Evolutionary conservation across 768 basidiomycete species (phyloP), one percentile per base, ranked within the genome.

Genomic region (Pleurotus platypus): DNA sequence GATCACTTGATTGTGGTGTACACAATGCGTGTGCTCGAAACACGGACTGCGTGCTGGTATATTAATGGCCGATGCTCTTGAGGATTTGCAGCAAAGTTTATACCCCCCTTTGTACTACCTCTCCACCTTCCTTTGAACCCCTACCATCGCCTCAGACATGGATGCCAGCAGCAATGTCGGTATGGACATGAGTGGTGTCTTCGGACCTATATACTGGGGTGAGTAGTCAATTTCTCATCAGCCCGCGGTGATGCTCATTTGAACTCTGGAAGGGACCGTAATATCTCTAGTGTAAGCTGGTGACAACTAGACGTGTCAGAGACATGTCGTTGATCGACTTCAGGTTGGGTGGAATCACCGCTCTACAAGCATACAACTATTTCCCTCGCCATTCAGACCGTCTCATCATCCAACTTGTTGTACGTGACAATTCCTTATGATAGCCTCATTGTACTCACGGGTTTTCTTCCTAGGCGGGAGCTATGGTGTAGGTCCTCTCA

Each of bases 301-400:
- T 35, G 30, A 11, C 30, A 35, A 11, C 2, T 2, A 35, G 3
- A 3, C 2, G 30, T 11, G 0, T 11, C 30, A 35, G 1, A 35
- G 30, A 35, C 0, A 35, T 35, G 30, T 24, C 22, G 12, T 22
- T 7, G 20, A 40, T 38, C 20, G n/a, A 22, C 47, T 9, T 2
- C 49, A 78, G 76, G 27, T 62, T 76, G 5, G 69, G 68, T 12
- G 76, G 76, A 16, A 75, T 77, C 45, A 74, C 70, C 4, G 66
- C 76, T 24, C 64, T 76, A 37, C 76, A 78, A 60, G 74, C 72
- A 5, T 76, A 75, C 47, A 63, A 72, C 11, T 77, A 76, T 61
- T 76, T 77, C 55, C 66, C 70, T 5, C 61, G 59, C 20, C 62
- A 59, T 9, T 64, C 64, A 38, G 77, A 77, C 60, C 49, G 60